These are phyloP conservation scores for Petunia secreta DNA, from an alignment of 257 asterid species.

Conservation along the genomic window DNA sequence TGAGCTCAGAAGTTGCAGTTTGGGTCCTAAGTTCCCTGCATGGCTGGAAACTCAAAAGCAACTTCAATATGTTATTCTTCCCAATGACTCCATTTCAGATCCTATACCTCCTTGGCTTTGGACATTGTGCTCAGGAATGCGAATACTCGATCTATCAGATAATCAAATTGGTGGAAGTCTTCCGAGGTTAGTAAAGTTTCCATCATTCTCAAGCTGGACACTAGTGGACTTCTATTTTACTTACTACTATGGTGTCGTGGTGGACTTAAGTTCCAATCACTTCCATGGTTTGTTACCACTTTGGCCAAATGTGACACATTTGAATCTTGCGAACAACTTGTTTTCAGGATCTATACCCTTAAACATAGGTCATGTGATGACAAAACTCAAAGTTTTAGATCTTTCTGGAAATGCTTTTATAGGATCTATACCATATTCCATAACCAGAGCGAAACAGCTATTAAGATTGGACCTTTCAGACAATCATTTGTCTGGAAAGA, in stretches of 20 bases:
- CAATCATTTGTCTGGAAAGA: constrained; percentile 28
- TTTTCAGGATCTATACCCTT: constrained; percentile 29
- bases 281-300: constrained; percentile 22
- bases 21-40: constrained; percentile 35
- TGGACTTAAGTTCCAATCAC: constrained; percentile 9
- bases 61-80: constrained; percentile 23
- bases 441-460: constrained; percentile 11
- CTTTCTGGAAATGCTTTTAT: constrained; percentile 29
- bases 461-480: constrained; percentile 25
- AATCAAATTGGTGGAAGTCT: constrained; percentile 10
- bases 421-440: constrained; percentile 25
- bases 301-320: constrained; percentile 13
- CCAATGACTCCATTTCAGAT: constrained; percentile 27
- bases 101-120: constrained; percentile 39
- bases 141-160: neutral
- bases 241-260: constrained; percentile 1
- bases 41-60: constrained; percentile 38
- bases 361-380: constrained; percentile 12
- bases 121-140: constrained; percentile 25
- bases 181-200: constrained; percentile 23
- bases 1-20: constrained; percentile 23
- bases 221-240: neutral
- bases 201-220: neutral
- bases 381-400: constrained; percentile 13
- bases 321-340: constrained; percentile 23